phyloP scores from a whole-genome alignment of 768 basidiomycete species.

The Sarcomyxa edulis region DNA sequence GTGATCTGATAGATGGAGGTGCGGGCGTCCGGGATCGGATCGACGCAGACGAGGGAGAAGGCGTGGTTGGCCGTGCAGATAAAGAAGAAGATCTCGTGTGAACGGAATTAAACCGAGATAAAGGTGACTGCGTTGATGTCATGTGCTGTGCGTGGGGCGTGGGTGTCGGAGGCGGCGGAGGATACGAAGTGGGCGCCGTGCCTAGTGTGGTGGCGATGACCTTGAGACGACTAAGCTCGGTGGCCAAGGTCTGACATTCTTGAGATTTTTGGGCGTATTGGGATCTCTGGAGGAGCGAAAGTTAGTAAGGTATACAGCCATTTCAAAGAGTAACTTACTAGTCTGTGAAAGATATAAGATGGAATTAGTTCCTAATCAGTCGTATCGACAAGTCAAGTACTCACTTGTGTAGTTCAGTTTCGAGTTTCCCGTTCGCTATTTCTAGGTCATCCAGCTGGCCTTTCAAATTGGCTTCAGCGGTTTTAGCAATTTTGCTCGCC shows the following conservation, averaged over 20 bases:
- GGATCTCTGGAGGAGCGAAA: slow-evolving; percentile 38
- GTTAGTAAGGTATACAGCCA: slow-evolving; percentile 13
- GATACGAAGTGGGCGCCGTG: slow-evolving; percentile 29
- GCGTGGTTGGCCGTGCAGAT: slow-evolving; percentile 42
- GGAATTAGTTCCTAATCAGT: too few relatives aligned
- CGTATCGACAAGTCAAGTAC: slow-evolving; percentile 21
- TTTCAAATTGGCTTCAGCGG: slow-evolving; percentile 55
- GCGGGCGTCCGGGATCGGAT: slow-evolving; percentile 24
- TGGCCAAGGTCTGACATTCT: slow-evolving; percentile 63
- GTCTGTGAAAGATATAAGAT: too few relatives aligned
- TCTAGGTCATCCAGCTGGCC: slow-evolving; percentile 64
- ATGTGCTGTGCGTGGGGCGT: slow-evolving; percentile 29
- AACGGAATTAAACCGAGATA: slow-evolving; percentile 46
- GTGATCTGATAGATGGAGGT: slow-evolving; percentile 23
- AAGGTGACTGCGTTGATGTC: slow-evolving; percentile 33
- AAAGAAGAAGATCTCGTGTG: slow-evolving; percentile 58
- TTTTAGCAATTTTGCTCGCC: slow-evolving; percentile 62
- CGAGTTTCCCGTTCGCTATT: slow-evolving; percentile 49
- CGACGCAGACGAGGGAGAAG: slow-evolving; percentile 28
- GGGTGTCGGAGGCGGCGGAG: slow-evolving; percentile 27
- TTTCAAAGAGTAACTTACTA: slow-evolving; percentile 8
- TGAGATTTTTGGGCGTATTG: slow-evolving; percentile 64
- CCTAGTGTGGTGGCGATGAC: slow-evolving; percentile 38
- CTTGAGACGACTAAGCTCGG: slow-evolving; percentile 57
- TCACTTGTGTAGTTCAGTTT: slow-evolving; percentile 69